Conservation (phyloP, 352 stramenopile genomes). For the Globisporangium lucens region DNA sequence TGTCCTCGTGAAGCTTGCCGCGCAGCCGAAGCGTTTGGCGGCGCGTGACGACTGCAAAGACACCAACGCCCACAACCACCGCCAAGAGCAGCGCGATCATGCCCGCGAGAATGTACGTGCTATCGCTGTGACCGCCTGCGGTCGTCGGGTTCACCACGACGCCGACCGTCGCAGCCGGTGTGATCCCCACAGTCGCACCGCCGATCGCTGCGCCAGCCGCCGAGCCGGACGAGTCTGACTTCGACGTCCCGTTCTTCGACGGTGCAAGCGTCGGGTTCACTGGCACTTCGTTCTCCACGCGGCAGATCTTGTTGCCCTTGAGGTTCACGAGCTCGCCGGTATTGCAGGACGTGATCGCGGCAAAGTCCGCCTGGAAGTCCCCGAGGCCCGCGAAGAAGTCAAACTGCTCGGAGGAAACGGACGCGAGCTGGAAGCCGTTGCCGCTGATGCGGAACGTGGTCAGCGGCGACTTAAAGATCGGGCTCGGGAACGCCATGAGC, state of each 20-base stretch:
- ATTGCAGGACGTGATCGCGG: slow-evolving; percentile 42
- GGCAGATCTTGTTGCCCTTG: slow-evolving; percentile 54
- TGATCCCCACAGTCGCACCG: neutral
- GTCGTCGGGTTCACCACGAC: slow-evolving; percentile 28
- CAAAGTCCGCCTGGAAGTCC: slow-evolving; percentile 54
- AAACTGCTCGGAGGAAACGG: slow-evolving; percentile 49
- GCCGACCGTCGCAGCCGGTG: slow-evolving; percentile 25
- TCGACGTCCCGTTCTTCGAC: slow-evolving; percentile 24
- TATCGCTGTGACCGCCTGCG: slow-evolving; percentile 25
- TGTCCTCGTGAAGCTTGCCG: slow-evolving; percentile 65
- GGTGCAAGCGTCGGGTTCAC: slow-evolving; percentile 27
- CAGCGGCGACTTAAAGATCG: slow-evolving; percentile 49
- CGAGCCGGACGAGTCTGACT: slow-evolving; percentile 8
- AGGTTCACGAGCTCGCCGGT: slow-evolving; percentile 49
- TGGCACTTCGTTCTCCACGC: slow-evolving; percentile 31
- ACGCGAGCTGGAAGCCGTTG: slow-evolving; percentile 59
- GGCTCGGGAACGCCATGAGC: slow-evolving; percentile 39
- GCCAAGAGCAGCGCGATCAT: slow-evolving; percentile 39
- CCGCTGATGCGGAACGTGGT: slow-evolving; percentile 39
- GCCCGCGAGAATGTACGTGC: slow-evolving; percentile 47
- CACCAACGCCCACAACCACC: slow-evolving; percentile 27
- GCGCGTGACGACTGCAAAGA: slow-evolving; percentile 42
- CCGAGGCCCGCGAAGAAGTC: slow-evolving; percentile 64
- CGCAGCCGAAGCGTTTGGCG: slow-evolving; percentile 34
- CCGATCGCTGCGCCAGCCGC: neutral